Base-by-base conservation (phyloP, 148 eudicot species). In the Drosera capensis region DNA sequence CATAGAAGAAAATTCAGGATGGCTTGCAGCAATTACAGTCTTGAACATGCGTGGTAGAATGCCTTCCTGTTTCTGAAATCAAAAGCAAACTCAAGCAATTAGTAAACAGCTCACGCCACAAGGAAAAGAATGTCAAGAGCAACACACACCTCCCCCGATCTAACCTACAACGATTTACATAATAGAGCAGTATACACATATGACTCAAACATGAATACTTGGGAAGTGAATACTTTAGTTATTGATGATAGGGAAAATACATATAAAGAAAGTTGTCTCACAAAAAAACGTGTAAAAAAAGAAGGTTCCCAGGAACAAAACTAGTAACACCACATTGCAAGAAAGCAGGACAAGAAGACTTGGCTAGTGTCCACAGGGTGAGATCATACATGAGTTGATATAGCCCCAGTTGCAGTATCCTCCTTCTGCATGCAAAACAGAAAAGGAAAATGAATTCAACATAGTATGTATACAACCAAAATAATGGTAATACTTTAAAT, bases 21-120 rank as follows among this genome's bases (percentile, higher is more conserved):
- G 97, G 46, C 75, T 90, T 35, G 97, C 95, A 67, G 97, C 95
- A 63, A 90, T 90, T 25, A 90, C 93, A 20, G 84, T 70, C 68
- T 90, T 90, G 72, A 90, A 84, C 97, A 90, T 90, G 14, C 77
- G 81, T 29, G 97, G 97, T 64, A 78, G 95, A 51, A 90, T 84
- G 24, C 97, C 97, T 48, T 75, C 85, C 66, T 84, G 97, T 63
- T 67, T 80, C 97, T 90, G 85, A 45, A 68, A 7, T 22, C n/a
- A 23, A 45, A 45, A 14, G 25, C 1, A 22, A 45, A 45, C 14
- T 11, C 13, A 45, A 14, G 2, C 12, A 16, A 14, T 9, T 12
- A 45, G 7, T 45, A 2, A n/a, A 14, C 8, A 15, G 16, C 3
- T 17, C 47, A 43, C 7, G 22, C 42, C 14, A 57, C 28, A 35